Base-by-base conservation (phyloP, 179 eudicot species). In the Beta macrorhiza region DNA sequence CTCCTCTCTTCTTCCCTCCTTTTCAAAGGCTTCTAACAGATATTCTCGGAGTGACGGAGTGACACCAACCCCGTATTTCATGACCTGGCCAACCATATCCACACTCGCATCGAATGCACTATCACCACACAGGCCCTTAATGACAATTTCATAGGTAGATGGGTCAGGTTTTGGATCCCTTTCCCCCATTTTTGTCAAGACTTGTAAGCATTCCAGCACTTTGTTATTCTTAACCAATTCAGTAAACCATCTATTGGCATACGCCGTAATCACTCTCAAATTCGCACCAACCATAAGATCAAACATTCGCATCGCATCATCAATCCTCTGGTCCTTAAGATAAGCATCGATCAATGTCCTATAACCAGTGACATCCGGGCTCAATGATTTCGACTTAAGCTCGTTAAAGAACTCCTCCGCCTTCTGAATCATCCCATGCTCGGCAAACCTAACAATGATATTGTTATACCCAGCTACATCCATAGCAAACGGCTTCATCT, bases 391-490 rank as follows among this genome's bases (percentile, higher is more conserved):
- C 12, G 90, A 86, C 7, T 83, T 85, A 15, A 95, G 84, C 89
- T 93, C 95, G 53, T 59, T 79, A 77, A 83, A 91, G 76, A 90
- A 89, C 82, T 84, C 85, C 89, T 90, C 97, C 0, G 98, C 98
- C 67, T 95, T 92, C 55, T 81, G 89, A 85, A 89, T 80, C 98
- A 91, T 90, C 44, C 89, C 97, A 80, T 83, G 82, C 88, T 93
- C 98, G 22, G 88, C 90, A 81, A 91, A 90, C 87, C 89, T 86
- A 3, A 83, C 83, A 61, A 95, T 85, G 64, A 95, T 89, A 64
- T 95, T 95, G 78, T 84, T 93, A 75, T 87, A 95, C 7, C 98
- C 97, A 2, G 91, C 92, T 6, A 93, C 97, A 87, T 95, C 98
- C 98, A 93, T 95, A 4, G 91, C 83, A 83, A 93, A 95, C 53